phyloP scores from a whole-genome alignment of 768 basidiomycete species.

The Amanita muscaria region DNA sequence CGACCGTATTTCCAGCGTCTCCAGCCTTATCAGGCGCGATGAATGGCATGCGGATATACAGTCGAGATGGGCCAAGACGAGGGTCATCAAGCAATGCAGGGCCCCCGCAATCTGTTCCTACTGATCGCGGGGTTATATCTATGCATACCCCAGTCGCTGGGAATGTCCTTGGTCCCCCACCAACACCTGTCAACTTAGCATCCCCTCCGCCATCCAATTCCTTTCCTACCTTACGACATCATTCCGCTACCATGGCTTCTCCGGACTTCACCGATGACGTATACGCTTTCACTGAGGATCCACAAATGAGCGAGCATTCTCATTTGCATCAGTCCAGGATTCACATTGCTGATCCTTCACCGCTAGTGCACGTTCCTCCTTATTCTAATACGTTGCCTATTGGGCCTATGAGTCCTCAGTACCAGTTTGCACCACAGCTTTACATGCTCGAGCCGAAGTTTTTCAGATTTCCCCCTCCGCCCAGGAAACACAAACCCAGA shows the following conservation, averaged over 20 bases:
- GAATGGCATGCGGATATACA: not conserved
- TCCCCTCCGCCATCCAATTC: too few species aligned
- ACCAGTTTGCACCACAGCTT: constrained; percentile 6
- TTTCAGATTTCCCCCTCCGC: not conserved
- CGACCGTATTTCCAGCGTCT: not conserved
- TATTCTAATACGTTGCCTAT: constrained; percentile 11
- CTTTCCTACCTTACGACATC: not conserved
- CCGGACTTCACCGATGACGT: constrained; percentile 12
- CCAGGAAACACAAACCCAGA: constrained; percentile 1
- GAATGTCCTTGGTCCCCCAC: too few species aligned
- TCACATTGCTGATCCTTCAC: constrained; percentile 14
- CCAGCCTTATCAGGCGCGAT: not conserved
- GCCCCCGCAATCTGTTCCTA: not conserved
- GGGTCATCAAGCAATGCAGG: not conserved
- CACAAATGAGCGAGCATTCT: constrained; percentile 19
- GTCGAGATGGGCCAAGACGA: not conserved
- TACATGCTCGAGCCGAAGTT: constrained; percentile 7
- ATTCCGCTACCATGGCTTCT: not conserved
- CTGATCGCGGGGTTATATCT: not conserved
- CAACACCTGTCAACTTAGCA: too few species aligned
- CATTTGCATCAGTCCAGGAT: constrained; percentile 20
- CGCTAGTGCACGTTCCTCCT: constrained; percentile 17
- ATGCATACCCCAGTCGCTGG: too few species aligned
- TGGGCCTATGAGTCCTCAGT: constrained; percentile 13
- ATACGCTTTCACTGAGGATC: constrained; percentile 17